Percentiles rank a stretch among this genome's conserved stretches.
phyloP scores from a whole-genome alignment of 2,329 filamentous ascomycete species.

The Dendrostoma leiphaemia region DNA sequence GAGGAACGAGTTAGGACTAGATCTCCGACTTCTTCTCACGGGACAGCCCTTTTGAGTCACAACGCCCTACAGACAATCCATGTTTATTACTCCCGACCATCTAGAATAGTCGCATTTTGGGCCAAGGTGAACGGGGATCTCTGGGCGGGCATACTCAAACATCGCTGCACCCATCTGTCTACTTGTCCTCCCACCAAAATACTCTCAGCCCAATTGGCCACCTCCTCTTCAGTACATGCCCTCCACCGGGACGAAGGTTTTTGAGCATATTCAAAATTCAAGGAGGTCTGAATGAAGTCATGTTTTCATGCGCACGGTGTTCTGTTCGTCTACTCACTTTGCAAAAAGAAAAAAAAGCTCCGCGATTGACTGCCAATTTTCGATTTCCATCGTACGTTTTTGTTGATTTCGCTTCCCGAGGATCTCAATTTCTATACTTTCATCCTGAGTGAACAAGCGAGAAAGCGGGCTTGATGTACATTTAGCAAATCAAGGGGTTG shows the following conservation, averaged over 20 bases:
- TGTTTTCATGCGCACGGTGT: conserved; percentile 18
- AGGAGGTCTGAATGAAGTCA: conserved; percentile 11
- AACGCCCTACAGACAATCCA: conserved; percentile 3
- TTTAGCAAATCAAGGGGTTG: neutral
- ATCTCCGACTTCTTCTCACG: neutral
- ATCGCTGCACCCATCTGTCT: too few species aligned
- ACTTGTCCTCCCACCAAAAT: too few species aligned
- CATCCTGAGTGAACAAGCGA: conserved; percentile 7
- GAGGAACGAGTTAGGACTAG: conserved; percentile 37
- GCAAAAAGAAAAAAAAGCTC: neutral
- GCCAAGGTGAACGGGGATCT: neutral
- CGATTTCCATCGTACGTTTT: neutral
- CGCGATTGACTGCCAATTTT: conserved; percentile 2
- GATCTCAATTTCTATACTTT: neutral
- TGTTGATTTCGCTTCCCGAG: neutral
- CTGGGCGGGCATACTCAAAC: conserved; percentile 14
- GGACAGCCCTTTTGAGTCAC: neutral
- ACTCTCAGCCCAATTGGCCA: neutral
- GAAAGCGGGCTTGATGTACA: neutral
- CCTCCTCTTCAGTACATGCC: neutral
- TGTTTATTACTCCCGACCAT: conserved; percentile 19
- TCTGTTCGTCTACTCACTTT: neutral
- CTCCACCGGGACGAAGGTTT: too few species aligned
- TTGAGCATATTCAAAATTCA: conserved; percentile 1
- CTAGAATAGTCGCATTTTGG: conserved; percentile 13